Percentiles rank a stretch among this genome's conserved stretches.
Evolutionary conservation across 2,329 filamentous ascomycete species (phyloP).

Genomic region (Sclerotinia subarctica): DNA sequence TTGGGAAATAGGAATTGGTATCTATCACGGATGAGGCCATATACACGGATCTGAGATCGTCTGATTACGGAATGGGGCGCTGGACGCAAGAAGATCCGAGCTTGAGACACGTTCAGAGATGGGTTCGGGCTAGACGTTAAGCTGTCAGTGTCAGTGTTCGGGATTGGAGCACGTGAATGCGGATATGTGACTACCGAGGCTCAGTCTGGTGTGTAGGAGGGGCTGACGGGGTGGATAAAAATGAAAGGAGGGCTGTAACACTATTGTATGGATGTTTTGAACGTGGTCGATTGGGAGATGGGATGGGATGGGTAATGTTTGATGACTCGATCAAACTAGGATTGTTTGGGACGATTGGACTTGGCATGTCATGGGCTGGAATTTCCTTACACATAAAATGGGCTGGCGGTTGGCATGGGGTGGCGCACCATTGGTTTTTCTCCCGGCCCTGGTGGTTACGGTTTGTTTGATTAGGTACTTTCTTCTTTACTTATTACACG

Average conservation of each 20-base stretch:
- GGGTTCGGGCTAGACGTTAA: slow-evolving; percentile 48
- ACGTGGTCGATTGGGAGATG: background rate
- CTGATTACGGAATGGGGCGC: slow-evolving; percentile 54
- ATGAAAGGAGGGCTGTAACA: background rate
- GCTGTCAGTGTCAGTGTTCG: background rate
- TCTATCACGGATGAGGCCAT: slow-evolving; percentile 57
- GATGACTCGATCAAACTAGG: background rate
- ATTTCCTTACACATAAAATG: slow-evolving; percentile 8
- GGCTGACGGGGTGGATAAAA: background rate
- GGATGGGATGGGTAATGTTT: slow-evolving; percentile 5
- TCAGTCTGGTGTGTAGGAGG: background rate
- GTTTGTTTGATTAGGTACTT: slow-evolving; percentile 1
- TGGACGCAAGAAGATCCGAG: slow-evolving; percentile 63
- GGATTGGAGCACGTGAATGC: background rate
- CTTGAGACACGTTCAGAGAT: slow-evolving; percentile 55
- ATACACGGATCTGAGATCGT: slow-evolving; percentile 53
- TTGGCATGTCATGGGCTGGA: background rate
- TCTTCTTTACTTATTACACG: background rate
- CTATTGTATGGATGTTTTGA: background rate
- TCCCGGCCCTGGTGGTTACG: slow-evolving; percentile 15
- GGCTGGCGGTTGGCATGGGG: slow-evolving; percentile 12
- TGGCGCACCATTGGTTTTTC: slow-evolving; percentile 19
- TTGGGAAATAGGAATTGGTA: slow-evolving; percentile 47
- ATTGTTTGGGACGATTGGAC: background rate
- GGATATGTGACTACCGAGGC: background rate